phyloP scores from a whole-genome alignment of 2,329 filamentous ascomycete genomes.

The Dactylonectria estremocensis region DNA sequence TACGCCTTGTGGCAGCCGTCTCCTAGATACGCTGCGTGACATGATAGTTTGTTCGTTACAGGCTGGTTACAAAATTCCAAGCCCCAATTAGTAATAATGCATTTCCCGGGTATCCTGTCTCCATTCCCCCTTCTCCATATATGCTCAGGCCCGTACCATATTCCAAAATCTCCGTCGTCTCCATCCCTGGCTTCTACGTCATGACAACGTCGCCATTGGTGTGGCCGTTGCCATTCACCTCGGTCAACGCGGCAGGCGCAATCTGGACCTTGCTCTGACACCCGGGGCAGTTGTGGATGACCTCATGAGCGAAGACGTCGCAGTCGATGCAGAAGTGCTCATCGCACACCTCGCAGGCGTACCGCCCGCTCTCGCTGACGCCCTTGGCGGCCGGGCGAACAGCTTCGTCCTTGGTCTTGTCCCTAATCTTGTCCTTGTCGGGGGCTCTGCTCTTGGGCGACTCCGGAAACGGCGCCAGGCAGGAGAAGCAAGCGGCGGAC shows the following conservation, averaged over 20 bases:
- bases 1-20: constrained; percentile 28
- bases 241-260: constrained; percentile 35
- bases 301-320: constrained; percentile 94
- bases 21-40: constrained; percentile 22
- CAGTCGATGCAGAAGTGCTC: constrained; percentile 99
- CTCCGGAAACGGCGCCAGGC: constrained; percentile 79
- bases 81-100: constrained; percentile 25
- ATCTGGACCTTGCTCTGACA: constrained; percentile 72
- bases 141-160: not conserved
- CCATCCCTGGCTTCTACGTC: constrained; percentile 30
- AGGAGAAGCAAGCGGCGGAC: constrained; percentile 82
- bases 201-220: constrained; percentile 63
- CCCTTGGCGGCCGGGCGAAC: constrained; percentile 64
- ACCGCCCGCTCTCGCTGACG: constrained; percentile 88
- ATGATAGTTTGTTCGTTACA: constrained; percentile 24
- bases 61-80: constrained; percentile 29
- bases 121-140: constrained; percentile 6
- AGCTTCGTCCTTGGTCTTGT: constrained; percentile 40
- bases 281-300: constrained; percentile 95
- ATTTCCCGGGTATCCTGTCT: constrained; percentile 37
- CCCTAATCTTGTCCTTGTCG: constrained; percentile 38
- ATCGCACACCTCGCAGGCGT: constrained; percentile 88
- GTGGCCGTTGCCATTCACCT: constrained; percentile 52
- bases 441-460: constrained; percentile 46
- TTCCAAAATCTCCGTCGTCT: not conserved